A percentile compares a stretch with the other conserved stretches of the same genome.
phyloP scores from a whole-genome alignment of 768 basidiomycete species.

The Tephrocybe sp. region DNA sequence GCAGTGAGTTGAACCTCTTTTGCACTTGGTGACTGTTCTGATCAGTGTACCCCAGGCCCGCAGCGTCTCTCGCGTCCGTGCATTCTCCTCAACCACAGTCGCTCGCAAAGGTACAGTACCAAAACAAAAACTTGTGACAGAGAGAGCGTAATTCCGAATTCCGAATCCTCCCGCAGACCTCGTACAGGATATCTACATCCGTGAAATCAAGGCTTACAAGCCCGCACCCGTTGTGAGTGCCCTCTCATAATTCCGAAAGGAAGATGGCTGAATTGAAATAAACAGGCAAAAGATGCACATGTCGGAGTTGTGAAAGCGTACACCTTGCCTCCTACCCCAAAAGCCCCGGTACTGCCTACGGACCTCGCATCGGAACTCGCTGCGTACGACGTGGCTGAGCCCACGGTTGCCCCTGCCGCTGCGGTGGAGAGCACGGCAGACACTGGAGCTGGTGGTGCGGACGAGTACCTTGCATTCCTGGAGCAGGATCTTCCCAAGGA shows the following conservation, averaged over 20 bases:
- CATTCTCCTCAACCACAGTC: conserved; percentile 60
- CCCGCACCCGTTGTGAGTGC: conserved; percentile 66
- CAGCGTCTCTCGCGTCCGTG: conserved; percentile 47
- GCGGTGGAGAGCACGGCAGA: conserved; percentile 33
- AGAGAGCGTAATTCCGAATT: conserved; percentile 22
- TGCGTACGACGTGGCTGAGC: conserved; percentile 84
- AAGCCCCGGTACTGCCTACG: conserved; percentile 70
- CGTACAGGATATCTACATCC: conserved; percentile 90
- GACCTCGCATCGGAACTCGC: conserved; percentile 89
- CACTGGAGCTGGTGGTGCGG: conserved; percentile 57
- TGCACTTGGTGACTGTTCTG: background rate
- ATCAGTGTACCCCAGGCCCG: no score
- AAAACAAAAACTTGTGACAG: no score
- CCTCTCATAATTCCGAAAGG: background rate
- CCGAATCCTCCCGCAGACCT: conserved; percentile 68
- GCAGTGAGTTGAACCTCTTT: conserved; percentile 39
- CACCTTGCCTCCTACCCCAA: conserved; percentile 71
- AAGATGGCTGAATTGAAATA: background rate
- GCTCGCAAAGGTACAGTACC: conserved; percentile 62
- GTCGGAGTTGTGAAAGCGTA: conserved; percentile 85
- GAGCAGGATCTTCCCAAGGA: conserved; percentile 62
- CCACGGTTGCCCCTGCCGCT: conserved; percentile 44
- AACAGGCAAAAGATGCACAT: conserved; percentile 81
- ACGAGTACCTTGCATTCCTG: conserved; percentile 77
- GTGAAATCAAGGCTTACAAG: conserved; percentile 90